phyloP scores from a whole-genome alignment of 2,329 filamentous ascomycete genomes.

The Hirsutella rhossiliensis region DNA sequence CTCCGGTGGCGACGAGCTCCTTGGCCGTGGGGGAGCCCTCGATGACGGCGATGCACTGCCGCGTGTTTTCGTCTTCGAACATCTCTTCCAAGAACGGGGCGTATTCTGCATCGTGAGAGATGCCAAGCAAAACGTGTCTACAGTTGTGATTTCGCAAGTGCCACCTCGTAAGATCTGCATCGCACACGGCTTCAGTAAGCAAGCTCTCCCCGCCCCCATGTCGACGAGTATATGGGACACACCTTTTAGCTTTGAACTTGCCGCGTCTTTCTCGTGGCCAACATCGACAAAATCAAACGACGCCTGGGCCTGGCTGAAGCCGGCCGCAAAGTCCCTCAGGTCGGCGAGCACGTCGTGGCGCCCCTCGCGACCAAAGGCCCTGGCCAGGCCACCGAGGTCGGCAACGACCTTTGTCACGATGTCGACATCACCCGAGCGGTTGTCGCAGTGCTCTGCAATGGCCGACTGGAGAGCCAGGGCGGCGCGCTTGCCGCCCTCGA shows the following conservation, averaged over 20 bases:
- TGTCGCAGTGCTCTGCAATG: slow-evolving; percentile 32
- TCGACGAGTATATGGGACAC: slow-evolving; percentile 3
- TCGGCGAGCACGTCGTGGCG: slow-evolving; percentile 29
- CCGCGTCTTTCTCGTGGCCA: slow-evolving; percentile 44
- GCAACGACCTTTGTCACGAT: slow-evolving; percentile 45
- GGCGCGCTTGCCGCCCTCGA: slow-evolving; percentile 41
- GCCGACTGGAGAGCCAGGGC: slow-evolving; percentile 36
- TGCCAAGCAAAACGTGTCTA: slow-evolving; percentile 47
- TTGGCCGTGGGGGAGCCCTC: slow-evolving; percentile 39
- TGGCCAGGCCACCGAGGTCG: slow-evolving; percentile 38
- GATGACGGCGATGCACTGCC: slow-evolving; percentile 36
- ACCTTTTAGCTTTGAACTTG: slow-evolving; percentile 51
- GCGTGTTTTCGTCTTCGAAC: slow-evolving; percentile 28
- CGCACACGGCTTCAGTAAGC: background rate
- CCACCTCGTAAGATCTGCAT: slow-evolving; percentile 40
- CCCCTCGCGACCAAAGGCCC: slow-evolving; percentile 36
- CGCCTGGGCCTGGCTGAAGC: slow-evolving; percentile 46
- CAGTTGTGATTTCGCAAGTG: slow-evolving; percentile 50
- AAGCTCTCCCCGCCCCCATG: no score
- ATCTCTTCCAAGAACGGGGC: slow-evolving; percentile 46
- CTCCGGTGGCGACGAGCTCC: slow-evolving; percentile 33
- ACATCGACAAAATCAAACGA: slow-evolving; percentile 55
- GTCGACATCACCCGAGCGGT: slow-evolving; percentile 33
- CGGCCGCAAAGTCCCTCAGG: slow-evolving; percentile 44
- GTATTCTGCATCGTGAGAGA: slow-evolving; percentile 50